Conservation (phyloP, 441 rosid genomes). For the Erodium texanum region DNA sequence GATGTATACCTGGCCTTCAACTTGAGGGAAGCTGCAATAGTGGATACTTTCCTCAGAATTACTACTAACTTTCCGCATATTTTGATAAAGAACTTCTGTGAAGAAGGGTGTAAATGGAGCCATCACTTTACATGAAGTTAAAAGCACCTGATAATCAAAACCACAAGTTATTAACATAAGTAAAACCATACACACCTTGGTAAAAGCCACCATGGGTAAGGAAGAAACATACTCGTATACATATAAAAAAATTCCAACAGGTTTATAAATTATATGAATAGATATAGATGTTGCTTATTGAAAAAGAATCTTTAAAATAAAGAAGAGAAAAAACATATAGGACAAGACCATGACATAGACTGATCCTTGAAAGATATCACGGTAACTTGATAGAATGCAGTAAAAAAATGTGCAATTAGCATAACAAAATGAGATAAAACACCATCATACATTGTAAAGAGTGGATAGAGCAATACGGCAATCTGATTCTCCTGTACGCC, state of each 20-base stretch:
- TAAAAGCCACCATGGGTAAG: too few relatives aligned
- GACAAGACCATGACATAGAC: not conserved
- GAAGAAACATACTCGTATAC: not conserved
- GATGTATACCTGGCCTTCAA: slow-evolving; percentile 63
- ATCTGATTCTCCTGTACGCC: slow-evolving; percentile 86
- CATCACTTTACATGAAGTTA: slow-evolving; percentile 93
- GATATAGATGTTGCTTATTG: not conserved
- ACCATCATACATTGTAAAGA: slow-evolving; percentile 61
- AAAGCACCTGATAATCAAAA: slow-evolving; percentile 57
- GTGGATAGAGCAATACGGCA: slow-evolving; percentile 85
- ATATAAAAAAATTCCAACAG: not conserved
- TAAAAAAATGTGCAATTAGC: not conserved
- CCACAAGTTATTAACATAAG: slow-evolving; percentile 6
- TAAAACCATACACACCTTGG: not conserved
- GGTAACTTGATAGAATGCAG: slow-evolving; percentile 6
- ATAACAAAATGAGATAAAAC: slow-evolving; percentile 8
- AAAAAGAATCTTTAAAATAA: not conserved
- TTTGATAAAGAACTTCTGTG: slow-evolving; percentile 89
- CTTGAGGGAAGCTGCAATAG: slow-evolving; percentile 69
- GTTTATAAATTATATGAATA: not conserved
- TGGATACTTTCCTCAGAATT: slow-evolving; percentile 86
- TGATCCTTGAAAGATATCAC: not conserved
- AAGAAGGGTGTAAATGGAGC: slow-evolving; percentile 97
- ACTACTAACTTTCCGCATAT: slow-evolving; percentile 63
- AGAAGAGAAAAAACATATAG: not conserved